Evolutionary conservation across 2,329 filamentous ascomycete genomes (phyloP).

Genomic region (Arthrobotrys entomopaga): DNA sequence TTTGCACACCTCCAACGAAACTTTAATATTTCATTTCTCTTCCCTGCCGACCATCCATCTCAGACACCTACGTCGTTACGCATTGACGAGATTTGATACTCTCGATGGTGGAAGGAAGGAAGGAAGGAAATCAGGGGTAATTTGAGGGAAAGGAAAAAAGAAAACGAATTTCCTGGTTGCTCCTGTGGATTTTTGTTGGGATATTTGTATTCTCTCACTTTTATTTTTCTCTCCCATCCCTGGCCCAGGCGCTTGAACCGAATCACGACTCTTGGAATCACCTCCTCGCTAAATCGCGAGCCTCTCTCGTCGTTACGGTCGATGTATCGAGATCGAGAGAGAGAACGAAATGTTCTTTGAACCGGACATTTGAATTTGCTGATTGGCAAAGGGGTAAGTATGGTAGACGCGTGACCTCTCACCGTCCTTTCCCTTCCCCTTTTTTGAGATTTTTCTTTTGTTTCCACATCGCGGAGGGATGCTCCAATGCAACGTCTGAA

Average conservation of each 20-base stretch:
- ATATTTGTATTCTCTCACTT: constrained; percentile 4
- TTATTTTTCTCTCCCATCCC: constrained; percentile 15
- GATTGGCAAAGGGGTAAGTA: constrained; percentile 17
- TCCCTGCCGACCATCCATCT: constrained; percentile 27
- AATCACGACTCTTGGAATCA: constrained; percentile 14
- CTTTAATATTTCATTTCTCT: constrained; percentile 5
- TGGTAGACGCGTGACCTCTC: constrained; percentile 15
- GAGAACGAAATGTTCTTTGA: constrained; percentile 10
- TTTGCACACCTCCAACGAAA: not conserved
- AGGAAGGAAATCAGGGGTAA: constrained; percentile 49
- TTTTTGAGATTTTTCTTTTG: not conserved
- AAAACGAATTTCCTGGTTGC: constrained; percentile 14
- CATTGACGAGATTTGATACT: constrained; percentile 52
- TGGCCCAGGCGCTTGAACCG: constrained; percentile 29
- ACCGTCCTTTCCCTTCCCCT: not conserved
- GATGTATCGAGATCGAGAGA: constrained; percentile 3
- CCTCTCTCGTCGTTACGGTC: constrained; percentile 1
- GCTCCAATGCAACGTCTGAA: constrained; percentile 38
- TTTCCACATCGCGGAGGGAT: constrained; percentile 12
- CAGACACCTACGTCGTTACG: constrained; percentile 47
- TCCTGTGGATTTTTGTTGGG: constrained; percentile 43
- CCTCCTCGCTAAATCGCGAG: constrained; percentile 21
- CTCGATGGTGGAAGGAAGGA: constrained; percentile 18
- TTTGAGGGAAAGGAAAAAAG: constrained; percentile 19
- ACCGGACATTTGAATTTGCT: not conserved